phyloP scores from a whole-genome alignment of 2,329 filamentous ascomycete species.

The Lecanicillium sp. region DNA sequence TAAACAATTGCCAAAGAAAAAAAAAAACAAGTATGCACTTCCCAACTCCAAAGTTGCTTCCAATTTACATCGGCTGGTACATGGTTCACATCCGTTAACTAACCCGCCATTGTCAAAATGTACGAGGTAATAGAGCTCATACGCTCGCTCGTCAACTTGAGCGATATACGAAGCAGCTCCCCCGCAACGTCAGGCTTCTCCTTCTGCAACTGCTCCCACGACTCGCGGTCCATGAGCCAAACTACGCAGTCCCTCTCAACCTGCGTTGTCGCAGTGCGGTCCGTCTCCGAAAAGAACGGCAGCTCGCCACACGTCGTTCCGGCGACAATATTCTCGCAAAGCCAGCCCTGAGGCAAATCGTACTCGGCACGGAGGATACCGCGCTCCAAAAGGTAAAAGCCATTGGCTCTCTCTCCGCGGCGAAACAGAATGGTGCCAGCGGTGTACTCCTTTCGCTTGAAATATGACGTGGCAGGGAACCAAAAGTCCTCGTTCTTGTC shows the following conservation, averaged over 20 bases:
- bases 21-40: background rate
- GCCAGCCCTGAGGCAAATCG: constrained; percentile 77
- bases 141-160: constrained; percentile 90
- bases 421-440: constrained; percentile 70
- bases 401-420: constrained; percentile 67
- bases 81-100: constrained; percentile 6
- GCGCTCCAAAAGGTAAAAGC: constrained; percentile 84
- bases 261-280: constrained; percentile 76
- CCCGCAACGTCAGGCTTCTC: constrained; percentile 69
- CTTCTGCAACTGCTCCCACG: constrained; percentile 66
- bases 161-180: constrained; percentile 76
- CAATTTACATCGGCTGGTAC: no score
- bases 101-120: constrained; percentile 42
- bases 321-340: constrained; percentile 86
- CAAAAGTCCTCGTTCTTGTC: constrained; percentile 90
- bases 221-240: constrained; percentile 69
- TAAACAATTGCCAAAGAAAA: background rate
- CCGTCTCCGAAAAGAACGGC: constrained; percentile 90
- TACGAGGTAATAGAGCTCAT: constrained; percentile 64
- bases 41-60: background rate
- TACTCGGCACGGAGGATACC: constrained; percentile 90
- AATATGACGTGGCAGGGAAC: constrained; percentile 73
- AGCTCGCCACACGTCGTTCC: constrained; percentile 94
- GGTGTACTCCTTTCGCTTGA: constrained; percentile 58
- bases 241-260: constrained; percentile 75